Percentiles rank a stretch among this genome's conserved stretches.
These are phyloP conservation scores for Diversispora eburnea DNA, from an alignment of 192 early-diverging fungal species.

Conservation along the genomic window DNA sequence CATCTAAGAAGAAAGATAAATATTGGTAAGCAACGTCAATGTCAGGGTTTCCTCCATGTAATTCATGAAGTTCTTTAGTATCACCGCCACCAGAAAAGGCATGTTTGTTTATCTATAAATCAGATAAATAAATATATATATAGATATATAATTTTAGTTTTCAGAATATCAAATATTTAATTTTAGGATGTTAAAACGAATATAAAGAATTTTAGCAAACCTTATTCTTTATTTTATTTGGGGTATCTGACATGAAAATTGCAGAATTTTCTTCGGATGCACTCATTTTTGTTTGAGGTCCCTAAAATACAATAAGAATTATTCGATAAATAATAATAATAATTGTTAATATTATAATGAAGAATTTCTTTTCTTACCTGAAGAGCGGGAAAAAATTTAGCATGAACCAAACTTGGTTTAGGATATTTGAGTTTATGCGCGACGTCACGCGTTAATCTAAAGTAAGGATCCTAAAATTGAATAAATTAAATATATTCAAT, in stretches of 20 bases:
- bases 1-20: conserved; percentile 89
- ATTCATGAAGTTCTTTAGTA: conserved; percentile 78
- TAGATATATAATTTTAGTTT: background rate
- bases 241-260: conserved; percentile 89
- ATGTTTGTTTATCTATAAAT: conserved; percentile 73
- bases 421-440: conserved; percentile 89
- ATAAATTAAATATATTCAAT: too few relatives aligned
- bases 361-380: conserved; percentile 40
- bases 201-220: conserved; percentile 4
- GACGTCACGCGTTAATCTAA: conserved; percentile 94
- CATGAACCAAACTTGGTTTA: conserved; percentile 91
- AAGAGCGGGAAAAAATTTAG: conserved; percentile 93
- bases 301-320: conserved; percentile 42
- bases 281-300: conserved; percentile 91
- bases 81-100: conserved; percentile 93
- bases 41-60: conserved; percentile 84
- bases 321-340: background rate
- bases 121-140: conserved; percentile 23
- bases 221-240: conserved; percentile 94
- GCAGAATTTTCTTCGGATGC: conserved; percentile 85
- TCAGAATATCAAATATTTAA: too few relatives aligned
- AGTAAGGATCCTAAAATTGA: conserved; percentile 79
- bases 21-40: conserved; percentile 97
- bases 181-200: background rate
- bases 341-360: background rate